These are phyloP conservation scores for Rhodotorula paludigena DNA, from an alignment of 768 basidiomycete species.

Conservation along the genomic window DNA sequence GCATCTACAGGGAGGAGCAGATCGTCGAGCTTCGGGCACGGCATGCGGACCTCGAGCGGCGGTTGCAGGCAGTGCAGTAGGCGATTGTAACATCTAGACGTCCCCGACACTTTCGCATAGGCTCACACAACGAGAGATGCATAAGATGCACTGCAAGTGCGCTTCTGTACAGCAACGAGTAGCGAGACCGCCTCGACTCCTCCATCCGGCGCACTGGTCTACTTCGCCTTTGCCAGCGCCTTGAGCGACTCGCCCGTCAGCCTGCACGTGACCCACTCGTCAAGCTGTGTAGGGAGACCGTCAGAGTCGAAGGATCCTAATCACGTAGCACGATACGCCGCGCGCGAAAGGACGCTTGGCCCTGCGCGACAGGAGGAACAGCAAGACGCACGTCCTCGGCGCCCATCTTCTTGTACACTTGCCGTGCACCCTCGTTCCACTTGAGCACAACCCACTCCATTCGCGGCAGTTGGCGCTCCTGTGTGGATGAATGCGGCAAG, in stretches of 20 bases:
- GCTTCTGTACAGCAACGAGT: no score
- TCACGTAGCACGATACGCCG: no score
- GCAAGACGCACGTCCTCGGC: constrained; percentile 13
- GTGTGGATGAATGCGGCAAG: no score
- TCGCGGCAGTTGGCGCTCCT: constrained; percentile 52
- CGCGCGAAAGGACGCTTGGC: no score
- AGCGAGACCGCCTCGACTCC: no score
- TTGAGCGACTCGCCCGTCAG: neutral
- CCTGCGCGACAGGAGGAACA: neutral
- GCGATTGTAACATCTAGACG: no score
- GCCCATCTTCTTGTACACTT: constrained; percentile 32
- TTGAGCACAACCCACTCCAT: constrained; percentile 52
- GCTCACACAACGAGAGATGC: neutral
- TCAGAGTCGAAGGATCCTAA: neutral
- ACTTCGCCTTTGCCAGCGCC: neutral
- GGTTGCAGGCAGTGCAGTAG: constrained; percentile 15
- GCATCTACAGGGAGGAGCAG: constrained; percentile 24
- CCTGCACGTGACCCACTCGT: neutral
- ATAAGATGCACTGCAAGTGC: neutral
- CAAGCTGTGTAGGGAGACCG: neutral
- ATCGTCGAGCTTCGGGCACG: constrained; percentile 20
- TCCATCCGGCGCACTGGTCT: neutral
- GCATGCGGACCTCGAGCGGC: constrained; percentile 26
- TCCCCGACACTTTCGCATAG: no score
- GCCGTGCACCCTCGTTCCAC: constrained; percentile 66